Conservation (phyloP, 2,329 filamentous ascomycete species). For the Pseudogymnoascus sp. region DNA sequence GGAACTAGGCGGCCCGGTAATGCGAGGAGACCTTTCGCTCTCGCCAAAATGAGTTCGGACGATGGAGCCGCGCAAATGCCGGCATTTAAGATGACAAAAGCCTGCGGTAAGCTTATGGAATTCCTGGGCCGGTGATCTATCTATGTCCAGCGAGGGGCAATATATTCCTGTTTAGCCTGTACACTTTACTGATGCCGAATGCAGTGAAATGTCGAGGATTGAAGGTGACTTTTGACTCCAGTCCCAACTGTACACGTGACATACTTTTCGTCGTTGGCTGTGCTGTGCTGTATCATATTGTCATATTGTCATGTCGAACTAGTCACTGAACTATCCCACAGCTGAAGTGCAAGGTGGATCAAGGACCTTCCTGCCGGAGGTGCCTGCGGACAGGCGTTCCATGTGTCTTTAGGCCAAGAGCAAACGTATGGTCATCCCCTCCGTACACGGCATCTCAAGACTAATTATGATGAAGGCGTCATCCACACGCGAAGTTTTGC, state of each 20-base stretch:
- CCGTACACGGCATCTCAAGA: conserved; percentile 13
- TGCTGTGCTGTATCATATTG: not conserved
- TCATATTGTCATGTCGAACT: not conserved
- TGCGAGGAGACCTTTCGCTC: not conserved
- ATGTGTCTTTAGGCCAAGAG: conserved; percentile 35
- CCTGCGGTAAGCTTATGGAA: not conserved
- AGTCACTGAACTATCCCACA: conserved; percentile 14
- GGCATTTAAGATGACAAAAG: conserved; percentile 6
- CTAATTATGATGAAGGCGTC: conserved; percentile 16
- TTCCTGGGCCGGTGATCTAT: not conserved
- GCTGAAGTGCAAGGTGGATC: conserved; percentile 34
- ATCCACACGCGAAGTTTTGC: conserved; percentile 16
- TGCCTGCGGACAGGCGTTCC: conserved; percentile 31
- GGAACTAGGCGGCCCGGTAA: not conserved
- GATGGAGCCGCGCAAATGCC: conserved; percentile 2
- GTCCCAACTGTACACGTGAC: not conserved
- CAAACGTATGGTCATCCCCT: conserved; percentile 29
- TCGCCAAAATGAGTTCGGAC: conserved; percentile 6
- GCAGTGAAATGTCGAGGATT: conserved; percentile 15
- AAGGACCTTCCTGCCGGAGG: conserved; percentile 29
- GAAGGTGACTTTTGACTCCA: conserved; percentile 12
- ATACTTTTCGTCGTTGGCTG: not conserved
- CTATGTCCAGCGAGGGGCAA: not conserved
- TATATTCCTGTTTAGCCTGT: not conserved
- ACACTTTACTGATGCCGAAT: not conserved